phyloP scores from a whole-genome alignment of 495 filamentous ascomycete species.

The Xylona heveae region DNA sequence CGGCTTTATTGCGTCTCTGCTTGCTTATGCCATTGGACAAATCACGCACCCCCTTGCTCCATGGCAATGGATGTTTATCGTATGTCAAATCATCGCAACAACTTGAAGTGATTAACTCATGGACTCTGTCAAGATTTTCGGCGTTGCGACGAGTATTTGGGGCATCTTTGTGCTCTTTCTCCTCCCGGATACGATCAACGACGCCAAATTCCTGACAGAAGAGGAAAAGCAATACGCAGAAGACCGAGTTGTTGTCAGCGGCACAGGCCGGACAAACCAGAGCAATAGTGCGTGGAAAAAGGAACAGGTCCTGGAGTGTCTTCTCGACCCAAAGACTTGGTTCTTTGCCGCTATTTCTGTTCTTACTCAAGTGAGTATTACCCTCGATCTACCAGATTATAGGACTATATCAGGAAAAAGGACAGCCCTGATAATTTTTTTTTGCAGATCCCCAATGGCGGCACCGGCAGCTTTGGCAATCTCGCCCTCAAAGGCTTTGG shows the following conservation, averaged over 20 bases:
- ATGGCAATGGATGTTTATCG: neutral
- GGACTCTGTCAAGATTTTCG: neutral
- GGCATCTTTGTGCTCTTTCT: neutral
- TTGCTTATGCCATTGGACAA: slow-evolving; percentile 25
- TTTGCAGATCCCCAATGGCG: slow-evolving; percentile 25
- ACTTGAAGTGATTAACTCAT: neutral
- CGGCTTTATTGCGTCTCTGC: slow-evolving; percentile 16
- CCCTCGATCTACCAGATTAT: too few species aligned
- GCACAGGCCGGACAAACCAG: slow-evolving; percentile 16
- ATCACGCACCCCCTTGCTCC: slow-evolving; percentile 6
- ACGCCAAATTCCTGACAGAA: neutral
- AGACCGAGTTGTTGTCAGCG: slow-evolving; percentile 17
- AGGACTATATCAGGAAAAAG: too few species aligned
- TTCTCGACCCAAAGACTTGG: slow-evolving; percentile 22
- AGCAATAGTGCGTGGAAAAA: slow-evolving; percentile 12
- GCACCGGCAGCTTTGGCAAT: slow-evolving; percentile 21
- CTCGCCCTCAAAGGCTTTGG: slow-evolving; percentile 20
- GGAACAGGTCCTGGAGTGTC: slow-evolving; percentile 17
- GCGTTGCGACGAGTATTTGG: neutral
- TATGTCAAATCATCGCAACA: neutral
- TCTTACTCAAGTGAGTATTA: too few species aligned
- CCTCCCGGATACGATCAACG: neutral
- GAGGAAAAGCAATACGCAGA: neutral
- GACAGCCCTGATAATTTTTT: too few species aligned
- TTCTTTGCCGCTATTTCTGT: slow-evolving; percentile 18